Evolutionary conservation across 2,329 filamentous ascomycete species (phyloP), one percentile per base, ranked within the genome.

Genomic region (Parastagonospora nodorum): DNA sequence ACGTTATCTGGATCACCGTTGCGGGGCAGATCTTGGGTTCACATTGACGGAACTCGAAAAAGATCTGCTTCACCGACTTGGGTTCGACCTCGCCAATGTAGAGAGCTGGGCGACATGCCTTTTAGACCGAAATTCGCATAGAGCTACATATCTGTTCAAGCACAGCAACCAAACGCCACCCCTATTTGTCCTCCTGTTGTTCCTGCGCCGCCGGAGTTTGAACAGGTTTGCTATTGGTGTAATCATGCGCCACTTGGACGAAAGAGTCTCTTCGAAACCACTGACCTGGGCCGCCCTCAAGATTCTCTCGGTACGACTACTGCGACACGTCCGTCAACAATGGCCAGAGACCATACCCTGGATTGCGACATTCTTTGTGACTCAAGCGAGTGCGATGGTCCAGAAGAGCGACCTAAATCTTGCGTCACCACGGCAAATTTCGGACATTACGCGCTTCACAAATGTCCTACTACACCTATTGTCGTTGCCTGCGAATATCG

Each of bases 391-490:
- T 15, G 60, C 50, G 16, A 53, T 70, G 8, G 48, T 55, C 36
- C 42, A 48, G n/a, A 30, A 48, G 1, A 35, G 31, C n/a, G 30
- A 35, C 2, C 40, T 39, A 8, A 37, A 31, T 2, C 14, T 41
- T 15, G 8, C 42, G 8, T 48, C 59, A 4, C 44, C 45, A n/a
- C 39, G 37, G 10, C 48, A 51, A 29, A 32, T 60, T 4, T 56
- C 56, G 6, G 60, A 63, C 15, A 33, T 72, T 8, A 77, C 77
- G 5, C 58, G 68, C 5, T 74, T 77, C 12, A 82, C 78, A 61
- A 85, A 85, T 52, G 67, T 65, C 14, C 67, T 79, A 33, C 73
- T 86, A 15, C 67, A 66, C 29, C 58, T 82, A 33, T 64, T 86
- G 24, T 77, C 82, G 3, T 47, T 80, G 8, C 78, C 82, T 2